These are phyloP conservation scores for Cystobasidium pallidum DNA, from an alignment of 1,284 basidiomycete genomes.

Conservation along the genomic window DNA sequence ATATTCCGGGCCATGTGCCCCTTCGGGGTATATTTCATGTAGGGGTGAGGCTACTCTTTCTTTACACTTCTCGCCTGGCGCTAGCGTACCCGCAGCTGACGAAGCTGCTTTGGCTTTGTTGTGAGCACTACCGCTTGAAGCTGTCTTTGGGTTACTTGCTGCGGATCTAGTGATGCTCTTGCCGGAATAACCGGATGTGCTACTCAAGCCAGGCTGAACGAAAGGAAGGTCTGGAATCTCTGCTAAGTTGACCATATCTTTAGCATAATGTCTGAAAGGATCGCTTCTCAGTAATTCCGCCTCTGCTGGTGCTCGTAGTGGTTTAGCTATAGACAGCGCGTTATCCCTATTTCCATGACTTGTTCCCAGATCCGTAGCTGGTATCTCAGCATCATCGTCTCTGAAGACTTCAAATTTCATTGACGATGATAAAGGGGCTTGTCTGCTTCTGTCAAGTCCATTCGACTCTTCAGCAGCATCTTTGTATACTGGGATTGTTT, in stretches of 20 bases:
- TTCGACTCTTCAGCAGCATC: constrained; percentile 2
- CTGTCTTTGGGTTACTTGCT: not conserved
- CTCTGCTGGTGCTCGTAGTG: constrained; percentile 55
- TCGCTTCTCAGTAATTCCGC: constrained; percentile 62
- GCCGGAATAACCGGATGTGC: not conserved
- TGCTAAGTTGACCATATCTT: constrained; percentile 52
- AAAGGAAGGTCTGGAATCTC: constrained; percentile 48
- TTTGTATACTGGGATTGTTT: constrained; percentile 55
- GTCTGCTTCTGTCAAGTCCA: not conserved
- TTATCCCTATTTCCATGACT: constrained; percentile 1
- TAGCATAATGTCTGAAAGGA: constrained; percentile 64
- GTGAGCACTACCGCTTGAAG: not conserved
- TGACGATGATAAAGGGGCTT: constrained; percentile 46
- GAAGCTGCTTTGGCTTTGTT: not conserved
- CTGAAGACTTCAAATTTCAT: constrained; percentile 61
- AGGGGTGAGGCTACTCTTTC: constrained; percentile 48
- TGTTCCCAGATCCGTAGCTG: constrained; percentile 45
- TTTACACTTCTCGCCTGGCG: constrained; percentile 33
- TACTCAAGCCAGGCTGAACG: constrained; percentile 19
- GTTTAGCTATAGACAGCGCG: constrained; percentile 11
- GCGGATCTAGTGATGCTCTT: constrained; percentile 62
- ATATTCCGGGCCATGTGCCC: constrained; percentile 44
- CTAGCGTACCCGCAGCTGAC: not conserved
- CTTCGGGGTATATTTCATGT: constrained; percentile 45
- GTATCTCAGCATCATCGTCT: constrained; percentile 56